A percentile compares a stretch with the other conserved stretches of the same genome.
These are phyloP conservation scores for Cicer judaicum DNA, from an alignment of 306 rosid genomes.

Conservation along the genomic window DNA sequence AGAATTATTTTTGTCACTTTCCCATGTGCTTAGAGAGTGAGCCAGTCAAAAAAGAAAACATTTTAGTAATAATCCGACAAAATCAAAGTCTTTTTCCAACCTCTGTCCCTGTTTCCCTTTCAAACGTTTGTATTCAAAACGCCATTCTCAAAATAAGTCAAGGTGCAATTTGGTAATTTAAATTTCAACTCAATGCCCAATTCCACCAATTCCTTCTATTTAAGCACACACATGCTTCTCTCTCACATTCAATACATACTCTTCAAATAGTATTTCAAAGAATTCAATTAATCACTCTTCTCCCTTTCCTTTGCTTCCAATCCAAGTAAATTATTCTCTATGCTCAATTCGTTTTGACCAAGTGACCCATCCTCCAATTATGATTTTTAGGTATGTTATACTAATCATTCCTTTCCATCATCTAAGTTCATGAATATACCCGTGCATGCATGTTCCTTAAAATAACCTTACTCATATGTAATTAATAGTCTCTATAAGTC, in stretches of 20 bases:
- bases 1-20: conserved; percentile 52
- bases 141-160: conserved; percentile 55
- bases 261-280: conserved; percentile 48
- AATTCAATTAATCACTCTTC: conserved; percentile 13
- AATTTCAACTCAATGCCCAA: conserved; percentile 41
- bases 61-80: conserved; percentile 79
- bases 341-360: conserved; percentile 40
- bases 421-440: conserved; percentile 32
- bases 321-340: conserved; percentile 41
- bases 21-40: conserved; percentile 49
- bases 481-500: conserved; percentile 39
- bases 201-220: conserved; percentile 53
- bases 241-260: conserved; percentile 47
- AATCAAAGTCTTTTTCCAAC: conserved; percentile 75
- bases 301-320: conserved; percentile 32
- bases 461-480: conserved; percentile 29
- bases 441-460: conserved; percentile 50
- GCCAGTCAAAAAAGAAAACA: conserved; percentile 74
- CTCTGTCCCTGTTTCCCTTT: conserved; percentile 75
- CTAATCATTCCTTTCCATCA: conserved; percentile 39
- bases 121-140: conserved; percentile 69
- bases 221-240: conserved; percentile 56
- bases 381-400: conserved; percentile 55
- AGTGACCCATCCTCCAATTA: conserved; percentile 40
- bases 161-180: conserved; percentile 76